A percentile compares a stretch with the other conserved stretches of the same genome.
Conservation (phyloP, 352 stramenopile species). For the Phytophthora sojae region DNA sequence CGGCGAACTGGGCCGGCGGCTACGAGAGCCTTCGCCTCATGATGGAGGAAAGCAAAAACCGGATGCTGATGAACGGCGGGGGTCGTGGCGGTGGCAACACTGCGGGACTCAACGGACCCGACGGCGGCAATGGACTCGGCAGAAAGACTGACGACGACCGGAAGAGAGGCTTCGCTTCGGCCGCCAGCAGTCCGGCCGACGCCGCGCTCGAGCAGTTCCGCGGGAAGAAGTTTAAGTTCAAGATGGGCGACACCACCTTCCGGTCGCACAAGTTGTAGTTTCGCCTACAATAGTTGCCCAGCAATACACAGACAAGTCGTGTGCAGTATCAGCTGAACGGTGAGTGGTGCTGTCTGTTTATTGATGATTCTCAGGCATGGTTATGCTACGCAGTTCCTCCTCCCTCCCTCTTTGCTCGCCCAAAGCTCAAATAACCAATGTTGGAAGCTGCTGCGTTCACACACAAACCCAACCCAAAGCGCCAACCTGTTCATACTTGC, state of each 20-base stretch:
- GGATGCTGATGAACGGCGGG: slow-evolving; percentile 40
- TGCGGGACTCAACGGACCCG: slow-evolving; percentile 14
- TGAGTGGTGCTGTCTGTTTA: neutral
- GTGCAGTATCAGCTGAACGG: neutral
- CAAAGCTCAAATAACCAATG: too few relatives aligned
- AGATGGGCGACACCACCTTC: slow-evolving; percentile 78
- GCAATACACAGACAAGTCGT: slow-evolving; percentile 2
- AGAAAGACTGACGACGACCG: slow-evolving; percentile 45
- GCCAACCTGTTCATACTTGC: too few relatives aligned
- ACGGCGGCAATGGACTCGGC: slow-evolving; percentile 24
- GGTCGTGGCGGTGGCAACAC: slow-evolving; percentile 27
- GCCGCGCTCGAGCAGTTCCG: slow-evolving; percentile 74
- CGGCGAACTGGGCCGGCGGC: slow-evolving; percentile 76
- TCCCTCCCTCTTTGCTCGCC: too few relatives aligned
- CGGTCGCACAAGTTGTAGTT: slow-evolving; percentile 82
- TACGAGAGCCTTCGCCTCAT: slow-evolving; percentile 84
- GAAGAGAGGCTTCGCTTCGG: slow-evolving; percentile 49
- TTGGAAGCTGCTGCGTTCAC: too few relatives aligned
- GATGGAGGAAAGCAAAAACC: slow-evolving; percentile 88
- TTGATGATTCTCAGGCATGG: neutral
- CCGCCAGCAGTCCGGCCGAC: slow-evolving; percentile 38
- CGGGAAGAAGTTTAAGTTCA: slow-evolving; percentile 90
- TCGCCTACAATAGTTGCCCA: neutral
- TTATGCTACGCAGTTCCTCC: too few relatives aligned
- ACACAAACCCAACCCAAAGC: too few relatives aligned